Base-by-base conservation (phyloP, 129 eudicot species). In the Artemisia tridentata region DNA sequence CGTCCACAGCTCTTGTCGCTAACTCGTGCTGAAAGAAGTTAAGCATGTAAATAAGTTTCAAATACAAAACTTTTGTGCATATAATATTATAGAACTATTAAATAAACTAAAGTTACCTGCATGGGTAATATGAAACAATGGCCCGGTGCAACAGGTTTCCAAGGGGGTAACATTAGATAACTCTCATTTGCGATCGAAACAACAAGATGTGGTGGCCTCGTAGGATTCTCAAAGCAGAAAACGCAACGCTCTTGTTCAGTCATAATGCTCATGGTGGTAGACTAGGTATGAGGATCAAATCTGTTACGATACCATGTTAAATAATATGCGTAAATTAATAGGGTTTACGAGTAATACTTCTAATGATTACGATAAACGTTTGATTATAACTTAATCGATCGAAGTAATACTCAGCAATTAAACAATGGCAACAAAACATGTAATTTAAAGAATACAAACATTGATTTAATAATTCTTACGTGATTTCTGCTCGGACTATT, bases 191-290 rank as follows among this genome's bases (percentile, higher is more conserved):
- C 98, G 46, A 93, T 93, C 52, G 98, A 88, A 66, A 89, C 71
- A 58, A 93, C 90, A 13, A 93, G 90, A 80, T 93, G 98, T 55
- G 81, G 79, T 45, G 96, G 96, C 75, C 98, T 83, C 27, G 72
- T 72, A 45, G 96, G 90, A 78, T 87, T 93, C 75, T 93, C 98
- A 54, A 93, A 93, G 81, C 98, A 93, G 41, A 83, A 93, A 69
- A 83, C 86, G 74, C 98, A 93, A 47, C 98, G 86, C 65, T 93
- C 98, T 63, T 89, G 80, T 80, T 89, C 95, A 55, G 96, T 87
- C 52, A 89, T 47, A 67, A 93, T 81, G 31, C 84, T 38, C 2
- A n/a, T n/a, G 45, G 45, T 31, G 38, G 38, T 3, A 7, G 38
- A 31, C 38, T 31, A 34, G 8, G 9, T 34, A 34, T 34, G 41